phyloP scores from a whole-genome alignment of 2,329 filamentous ascomycete genomes.

The Microsporum ferrugineum region DNA sequence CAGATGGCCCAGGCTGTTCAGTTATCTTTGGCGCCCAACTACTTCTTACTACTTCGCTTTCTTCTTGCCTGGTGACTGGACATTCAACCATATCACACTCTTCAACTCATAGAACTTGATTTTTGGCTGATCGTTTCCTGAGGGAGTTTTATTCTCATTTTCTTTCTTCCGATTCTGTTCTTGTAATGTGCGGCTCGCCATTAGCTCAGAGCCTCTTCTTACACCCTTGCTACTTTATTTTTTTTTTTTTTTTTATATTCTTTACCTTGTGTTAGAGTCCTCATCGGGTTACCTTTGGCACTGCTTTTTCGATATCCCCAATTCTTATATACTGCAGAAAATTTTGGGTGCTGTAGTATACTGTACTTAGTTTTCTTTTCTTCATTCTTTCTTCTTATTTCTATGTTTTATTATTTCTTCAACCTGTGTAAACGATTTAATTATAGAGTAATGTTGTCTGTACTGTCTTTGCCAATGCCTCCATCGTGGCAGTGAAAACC shows the following conservation, averaged over 20 bases:
- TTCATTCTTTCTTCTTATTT: background rate
- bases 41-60: background rate
- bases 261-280: background rate
- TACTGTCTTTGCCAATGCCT: background rate
- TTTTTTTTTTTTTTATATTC: background rate
- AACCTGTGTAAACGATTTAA: background rate
- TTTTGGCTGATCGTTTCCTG: background rate
- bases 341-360: background rate
- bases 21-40: background rate
- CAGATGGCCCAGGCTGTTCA: background rate
- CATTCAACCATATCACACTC: background rate
- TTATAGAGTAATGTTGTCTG: background rate
- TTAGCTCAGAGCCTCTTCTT: background rate
- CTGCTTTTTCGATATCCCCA: conserved; percentile 1
- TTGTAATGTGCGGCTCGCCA: background rate
- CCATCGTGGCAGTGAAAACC: background rate
- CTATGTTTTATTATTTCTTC: background rate
- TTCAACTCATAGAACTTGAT: background rate
- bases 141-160: background rate
- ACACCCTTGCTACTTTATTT: background rate
- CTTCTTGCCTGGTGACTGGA: background rate
- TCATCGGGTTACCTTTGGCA: background rate
- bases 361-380: background rate
- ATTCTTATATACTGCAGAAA: conserved; percentile 1
- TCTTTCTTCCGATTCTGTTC: background rate